Evolutionary conservation across 106 monocot genomes (phyloP), one percentile per base, ranked within the genome.

Genomic region (Acorus calamus): DNA sequence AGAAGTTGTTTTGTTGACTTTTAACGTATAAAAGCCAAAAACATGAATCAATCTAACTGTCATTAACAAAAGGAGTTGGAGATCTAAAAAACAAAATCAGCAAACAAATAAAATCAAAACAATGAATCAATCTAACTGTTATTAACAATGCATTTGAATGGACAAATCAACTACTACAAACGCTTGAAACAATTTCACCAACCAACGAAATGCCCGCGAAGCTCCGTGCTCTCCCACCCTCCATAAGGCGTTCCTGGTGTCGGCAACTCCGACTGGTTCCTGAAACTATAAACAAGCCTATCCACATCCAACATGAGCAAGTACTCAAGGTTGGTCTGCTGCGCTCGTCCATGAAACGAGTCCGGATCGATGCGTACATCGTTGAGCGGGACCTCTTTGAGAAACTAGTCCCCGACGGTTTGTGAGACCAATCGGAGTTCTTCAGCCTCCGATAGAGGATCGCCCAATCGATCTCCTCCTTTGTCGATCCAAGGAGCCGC

Each of bases 121-220:
- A 28, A 28, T 28, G 1, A 28, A n/a, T n/a, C 28, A 28, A 28
- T 28, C 0, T 28, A 28, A 28, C 28, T 28, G 28, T 28, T 1
- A 28, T 28, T 28, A 28, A 28, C 28, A 28, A 28, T 28, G 28
- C 28, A 28, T 28, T 28, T 28, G 28, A 28, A 28, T 28, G 28
- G 28, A 28, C 28, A 28, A 28, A 28, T 28, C 28, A 28, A 28
- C 28, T 28, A 28, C 28, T 28, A 28, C 28, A 28, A 28, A 28
- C 28, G 28, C 28, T 28, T 1, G 28, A 28, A 28, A 28, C 49
- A 14, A 2, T 28, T 3, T 43, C 3, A 76, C 79, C 59, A 6
- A 86, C 93, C 93, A 51, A 93, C 88, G 59, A 93, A 93, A 73
- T 94, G 94, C 3, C 94, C 94, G 11, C 89, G 73, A 53, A 94